These are phyloP conservation scores for Ceratorhiza oryzae-sativae DNA, from an alignment of 1,284 basidiomycete genomes.

Conservation along the genomic window DNA sequence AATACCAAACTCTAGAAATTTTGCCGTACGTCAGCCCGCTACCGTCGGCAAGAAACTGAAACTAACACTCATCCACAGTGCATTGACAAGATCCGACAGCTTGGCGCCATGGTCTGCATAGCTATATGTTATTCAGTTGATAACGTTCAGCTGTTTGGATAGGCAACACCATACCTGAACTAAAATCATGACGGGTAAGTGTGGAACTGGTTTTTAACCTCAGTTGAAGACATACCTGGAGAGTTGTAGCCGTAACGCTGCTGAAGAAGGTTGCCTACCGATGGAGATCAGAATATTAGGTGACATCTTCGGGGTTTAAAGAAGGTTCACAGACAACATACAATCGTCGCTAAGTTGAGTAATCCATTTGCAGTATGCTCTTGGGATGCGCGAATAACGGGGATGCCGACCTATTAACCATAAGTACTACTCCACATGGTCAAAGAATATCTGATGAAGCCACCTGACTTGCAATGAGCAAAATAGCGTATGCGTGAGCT, in stretches of 20 bases:
- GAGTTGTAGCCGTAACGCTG: conserved; percentile 63
- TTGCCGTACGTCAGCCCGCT: too few relatives aligned
- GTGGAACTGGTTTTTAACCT: not conserved
- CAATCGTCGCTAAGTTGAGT: conserved; percentile 71
- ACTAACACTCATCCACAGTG: conserved; percentile 66
- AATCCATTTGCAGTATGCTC: conserved; percentile 72
- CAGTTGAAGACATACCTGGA: conserved; percentile 35
- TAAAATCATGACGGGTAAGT: not conserved
- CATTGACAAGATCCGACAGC: conserved; percentile 59
- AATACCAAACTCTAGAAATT: conserved; percentile 61
- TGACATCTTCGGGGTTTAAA: not conserved
- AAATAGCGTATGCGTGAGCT: too few relatives aligned
- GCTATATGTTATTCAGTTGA: not conserved
- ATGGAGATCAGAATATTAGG: not conserved
- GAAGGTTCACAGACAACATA: not conserved
- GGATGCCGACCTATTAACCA: conserved; percentile 59
- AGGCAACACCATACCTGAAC: not conserved
- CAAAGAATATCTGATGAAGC: too few relatives aligned
- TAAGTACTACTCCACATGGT: not conserved
- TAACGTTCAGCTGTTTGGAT: not conserved
- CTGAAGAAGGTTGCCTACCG: conserved; percentile 72
- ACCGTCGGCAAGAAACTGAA: too few relatives aligned
- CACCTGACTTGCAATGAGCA: too few relatives aligned
- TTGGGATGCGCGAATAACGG: conserved; percentile 75
- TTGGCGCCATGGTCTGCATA: not conserved